A percentile compares a stretch with the other conserved stretches of the same genome.
Conservation (phyloP, 805 yeast genomes). For the Barnettozyma siamensis region DNA sequence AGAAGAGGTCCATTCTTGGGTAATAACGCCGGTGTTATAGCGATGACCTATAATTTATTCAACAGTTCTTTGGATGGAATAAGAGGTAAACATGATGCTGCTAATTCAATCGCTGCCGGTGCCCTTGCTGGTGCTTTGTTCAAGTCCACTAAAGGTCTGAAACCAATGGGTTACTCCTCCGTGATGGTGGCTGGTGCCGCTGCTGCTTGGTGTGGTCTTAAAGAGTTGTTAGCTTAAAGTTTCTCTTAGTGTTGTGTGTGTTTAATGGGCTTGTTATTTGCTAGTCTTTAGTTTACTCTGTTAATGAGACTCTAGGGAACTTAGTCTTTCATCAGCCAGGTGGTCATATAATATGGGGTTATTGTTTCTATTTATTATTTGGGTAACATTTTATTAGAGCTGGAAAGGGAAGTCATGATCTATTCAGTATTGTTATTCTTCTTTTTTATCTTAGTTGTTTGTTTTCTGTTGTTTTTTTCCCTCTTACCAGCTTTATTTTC, state of each 20-base stretch:
- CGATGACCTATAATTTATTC: conserved; percentile 79
- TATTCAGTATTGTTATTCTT: too few species aligned
- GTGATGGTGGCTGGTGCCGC: conserved; percentile 86
- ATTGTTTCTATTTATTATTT: too few species aligned
- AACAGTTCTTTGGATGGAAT: conserved; percentile 72
- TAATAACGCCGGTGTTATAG: conserved; percentile 91
- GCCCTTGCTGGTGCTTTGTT: conserved; percentile 89
- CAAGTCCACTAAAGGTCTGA: conserved; percentile 77
- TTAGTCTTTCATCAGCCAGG: too few species aligned
- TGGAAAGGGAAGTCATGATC: too few species aligned
- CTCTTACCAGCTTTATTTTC: background rate
- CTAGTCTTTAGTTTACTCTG: background rate
- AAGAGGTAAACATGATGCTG: conserved; percentile 86
- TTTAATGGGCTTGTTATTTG: conserved; percentile 1
- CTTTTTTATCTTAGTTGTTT: too few species aligned
- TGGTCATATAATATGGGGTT: too few species aligned
- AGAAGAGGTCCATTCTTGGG: conserved; percentile 95
- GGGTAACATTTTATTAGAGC: too few species aligned
- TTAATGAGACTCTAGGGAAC: too few species aligned
- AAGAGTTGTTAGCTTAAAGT: conserved; percentile 29
- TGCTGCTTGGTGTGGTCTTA: conserved; percentile 86
- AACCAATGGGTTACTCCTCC: conserved; percentile 84
- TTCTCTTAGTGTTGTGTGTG: background rate
- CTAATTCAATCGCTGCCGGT: conserved; percentile 83
- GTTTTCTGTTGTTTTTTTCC: background rate